A percentile compares a stretch with the other conserved stretches of the same genome.
Evolutionary conservation across 805 yeast genomes (phyloP).

Genomic region (Yueomyces sp.): DNA sequence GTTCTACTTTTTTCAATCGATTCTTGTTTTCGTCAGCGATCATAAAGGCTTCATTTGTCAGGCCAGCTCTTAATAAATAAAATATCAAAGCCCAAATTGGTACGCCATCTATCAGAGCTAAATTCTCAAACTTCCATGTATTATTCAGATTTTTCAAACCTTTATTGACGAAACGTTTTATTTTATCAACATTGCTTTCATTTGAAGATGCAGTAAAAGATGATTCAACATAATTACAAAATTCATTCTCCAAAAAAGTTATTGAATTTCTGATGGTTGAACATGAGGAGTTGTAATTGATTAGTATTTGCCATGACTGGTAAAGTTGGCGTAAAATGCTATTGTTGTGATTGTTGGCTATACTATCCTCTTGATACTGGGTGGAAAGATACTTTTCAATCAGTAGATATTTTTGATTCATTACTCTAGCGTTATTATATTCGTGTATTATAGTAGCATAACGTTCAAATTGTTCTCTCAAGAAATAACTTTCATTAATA

Average conservation of each 20-base stretch:
- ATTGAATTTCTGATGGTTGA: conserved; percentile 42
- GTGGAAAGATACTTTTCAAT: conserved; percentile 47
- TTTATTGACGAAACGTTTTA: conserved; percentile 45
- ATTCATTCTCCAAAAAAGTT: conserved; percentile 59
- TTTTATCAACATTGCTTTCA: conserved; percentile 48
- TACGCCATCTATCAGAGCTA: conserved; percentile 60
- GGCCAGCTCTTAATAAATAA: conserved; percentile 76
- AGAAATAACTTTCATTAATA: conserved; percentile 28
- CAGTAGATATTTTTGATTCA: conserved; percentile 35
- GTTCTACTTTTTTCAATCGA: conserved; percentile 73
- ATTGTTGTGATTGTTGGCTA: conserved; percentile 29
- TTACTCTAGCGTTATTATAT: conserved; percentile 56
- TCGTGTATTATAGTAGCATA: conserved; percentile 60
- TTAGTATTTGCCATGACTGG: conserved; percentile 37
- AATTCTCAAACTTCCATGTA: conserved; percentile 37
- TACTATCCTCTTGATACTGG: conserved; percentile 37
- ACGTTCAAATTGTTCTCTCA: conserved; percentile 49
- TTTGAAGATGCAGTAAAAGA: conserved; percentile 32
- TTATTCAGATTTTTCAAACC: conserved; percentile 31
- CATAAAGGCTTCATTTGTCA: conserved; percentile 62
- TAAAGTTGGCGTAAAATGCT: conserved; percentile 45
- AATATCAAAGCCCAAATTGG: conserved; percentile 94
- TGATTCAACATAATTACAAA: conserved; percentile 67
- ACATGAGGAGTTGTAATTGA: conserved; percentile 8
- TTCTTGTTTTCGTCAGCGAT: conserved; percentile 50